Percentiles rank a stretch among this genome's conserved stretches.
Evolutionary conservation across 768 basidiomycete genomes (phyloP).

Genomic region (Daedalea quercina): DNA sequence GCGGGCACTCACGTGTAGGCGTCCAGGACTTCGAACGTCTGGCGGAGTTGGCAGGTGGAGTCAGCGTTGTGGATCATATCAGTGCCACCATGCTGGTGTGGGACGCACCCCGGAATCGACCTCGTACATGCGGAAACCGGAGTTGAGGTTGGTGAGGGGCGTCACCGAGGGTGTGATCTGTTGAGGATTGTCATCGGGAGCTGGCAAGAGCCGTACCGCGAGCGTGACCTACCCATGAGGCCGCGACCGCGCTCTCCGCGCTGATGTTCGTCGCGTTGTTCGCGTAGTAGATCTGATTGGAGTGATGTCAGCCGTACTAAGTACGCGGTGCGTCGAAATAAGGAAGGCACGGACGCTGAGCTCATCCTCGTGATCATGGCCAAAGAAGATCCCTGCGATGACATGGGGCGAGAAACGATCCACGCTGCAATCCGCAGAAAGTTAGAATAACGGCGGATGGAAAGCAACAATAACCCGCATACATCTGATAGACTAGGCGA

Average conservation of each 20-base stretch:
- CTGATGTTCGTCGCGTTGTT: slow-evolving; percentile 62
- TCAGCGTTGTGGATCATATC: not conserved
- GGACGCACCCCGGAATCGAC: slow-evolving; percentile 59
- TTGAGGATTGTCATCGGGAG: not conserved
- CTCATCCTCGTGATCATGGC: slow-evolving; percentile 74
- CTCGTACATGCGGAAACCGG: slow-evolving; percentile 70
- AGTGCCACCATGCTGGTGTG: not conserved
- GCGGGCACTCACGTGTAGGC: slow-evolving; percentile 57
- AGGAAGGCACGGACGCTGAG: slow-evolving; percentile 35
- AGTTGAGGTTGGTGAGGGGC: slow-evolving; percentile 64
- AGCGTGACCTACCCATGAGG: slow-evolving; percentile 38
- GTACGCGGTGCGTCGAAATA: not conserved
- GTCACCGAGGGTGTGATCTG: slow-evolving; percentile 69
- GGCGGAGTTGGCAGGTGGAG: slow-evolving; percentile 1
- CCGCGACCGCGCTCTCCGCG: slow-evolving; percentile 46
- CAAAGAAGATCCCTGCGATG: slow-evolving; percentile 77
- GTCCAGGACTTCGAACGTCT: slow-evolving; percentile 77
- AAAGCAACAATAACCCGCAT: slow-evolving; percentile 2
- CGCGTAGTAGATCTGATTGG: slow-evolving; percentile 55
- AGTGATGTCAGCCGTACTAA: not conserved
- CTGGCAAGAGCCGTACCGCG: not conserved
- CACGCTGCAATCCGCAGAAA: slow-evolving; percentile 28
- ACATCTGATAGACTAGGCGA: slow-evolving; percentile 45
- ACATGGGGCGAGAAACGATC: slow-evolving; percentile 78
- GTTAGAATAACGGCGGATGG: not conserved